Evolutionary conservation across 2,329 filamentous ascomycete species (phyloP), one percentile per base, ranked within the genome.

Genomic region (Pseudopyricularia cyperi): DNA sequence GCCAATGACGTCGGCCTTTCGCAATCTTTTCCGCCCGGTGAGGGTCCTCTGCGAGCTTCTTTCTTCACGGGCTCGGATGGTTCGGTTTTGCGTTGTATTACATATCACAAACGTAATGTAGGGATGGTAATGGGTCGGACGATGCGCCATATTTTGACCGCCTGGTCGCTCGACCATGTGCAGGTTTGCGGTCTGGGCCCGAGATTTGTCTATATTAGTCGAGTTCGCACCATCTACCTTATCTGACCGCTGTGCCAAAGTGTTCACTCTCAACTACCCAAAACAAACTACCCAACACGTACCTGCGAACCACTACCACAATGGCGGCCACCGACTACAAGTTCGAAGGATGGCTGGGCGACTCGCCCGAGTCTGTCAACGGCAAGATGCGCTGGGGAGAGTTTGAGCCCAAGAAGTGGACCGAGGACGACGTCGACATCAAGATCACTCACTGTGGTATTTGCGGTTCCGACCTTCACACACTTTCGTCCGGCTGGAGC

Each of bases 351-450:
- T 77, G 74, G 74, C 56, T 76, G n/a, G 73, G 72, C 57, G 62
- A 67, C 50, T 63, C 65, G 52, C 57, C 65, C 12, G 64, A 66
- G 2, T 61, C 70, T 19, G 66, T 61, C 54, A 61, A 76, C 5
- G 75, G 74, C 51, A 75, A 77, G 51, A 77, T 79, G 75, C 61
- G 68, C 32, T 78, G 75, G 75, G 67, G 66, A 39, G 65, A 75
- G 52, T 83, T 75, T 52, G 70, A 80, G 63, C 80, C 80, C 35
- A 85, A 85, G 69, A 65, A 68, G n/a, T 85, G 79, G 75, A 75
- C 80, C 46, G 81, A 85, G 61, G 76, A 72, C 26, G 80, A 85
- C 55, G 66, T 86, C 52, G 82, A 85, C 60, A 81, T 86, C 57
- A 71, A 77, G 60, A 67, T 86, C 56, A 76, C 77, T 3, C 80